Conservation (phyloP, 106 monocot genomes). For the Dactylorhiza incarnata region DNA sequence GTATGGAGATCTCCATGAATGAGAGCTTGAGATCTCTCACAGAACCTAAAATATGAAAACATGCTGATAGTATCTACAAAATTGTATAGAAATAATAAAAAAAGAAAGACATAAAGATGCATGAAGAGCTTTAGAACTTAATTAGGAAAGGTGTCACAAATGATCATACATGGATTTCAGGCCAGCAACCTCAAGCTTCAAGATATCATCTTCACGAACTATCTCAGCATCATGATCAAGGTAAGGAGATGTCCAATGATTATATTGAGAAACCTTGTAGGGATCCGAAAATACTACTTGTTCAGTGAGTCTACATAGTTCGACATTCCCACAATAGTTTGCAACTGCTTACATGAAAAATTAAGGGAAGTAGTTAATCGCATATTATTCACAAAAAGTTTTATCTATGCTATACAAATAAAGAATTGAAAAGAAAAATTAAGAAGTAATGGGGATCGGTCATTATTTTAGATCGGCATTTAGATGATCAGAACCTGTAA, state of each 20-base stretch:
- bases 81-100: not conserved
- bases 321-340: conserved; percentile 89
- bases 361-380: not conserved
- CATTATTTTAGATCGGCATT: no score
- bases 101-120: no score
- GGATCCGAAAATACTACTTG: conserved; percentile 97
- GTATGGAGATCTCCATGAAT: conserved; percentile 99
- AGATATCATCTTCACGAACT: conserved; percentile 28
- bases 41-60: conserved; percentile 48
- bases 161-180: conserved; percentile 76
- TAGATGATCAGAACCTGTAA: no score
- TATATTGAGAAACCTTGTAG: conserved; percentile 48
- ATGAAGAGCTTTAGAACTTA: not conserved
- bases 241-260: conserved; percentile 83
- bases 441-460: no score
- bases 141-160: not conserved
- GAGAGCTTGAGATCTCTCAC: conserved; percentile 15
- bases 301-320: conserved; percentile 89
- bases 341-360: conserved; percentile 46
- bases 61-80: not conserved
- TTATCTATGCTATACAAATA: not conserved
- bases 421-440: not conserved
- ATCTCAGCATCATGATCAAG: conserved; percentile 59
- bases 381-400: not conserved
- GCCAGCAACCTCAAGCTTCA: conserved; percentile 82